Evolutionary conservation across 495 filamentous ascomycete genomes (phyloP), one percentile per base, ranked within the genome.

Genomic region (Annulohypoxylon maeteangense): DNA sequence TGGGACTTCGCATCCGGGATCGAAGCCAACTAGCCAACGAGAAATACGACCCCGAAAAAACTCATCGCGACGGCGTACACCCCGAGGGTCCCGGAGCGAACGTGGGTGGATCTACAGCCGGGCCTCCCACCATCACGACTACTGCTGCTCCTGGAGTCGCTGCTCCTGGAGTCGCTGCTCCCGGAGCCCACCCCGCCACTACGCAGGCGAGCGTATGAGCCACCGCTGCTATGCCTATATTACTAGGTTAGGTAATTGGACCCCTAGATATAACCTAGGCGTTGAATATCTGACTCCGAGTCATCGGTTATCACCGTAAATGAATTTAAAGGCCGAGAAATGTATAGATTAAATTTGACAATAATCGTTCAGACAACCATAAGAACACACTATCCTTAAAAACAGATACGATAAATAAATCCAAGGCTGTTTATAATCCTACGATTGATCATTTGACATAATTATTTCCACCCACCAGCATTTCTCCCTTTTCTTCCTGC

Each of bases 1-100:
- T 90, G 12, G 86, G 87, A 27, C 77, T 87, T 31, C 71, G 75
- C 29, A 71, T 76, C 12, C 67, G 71, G 11, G 67, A 78, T 18
- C 74, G 68, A n/a, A 59, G 68, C 27, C 58, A 71, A 8, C 18
- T 31, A 3, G 27, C 62, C 1, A 67, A 70, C 56, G 74, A 77
- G 31, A 63, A 68, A 29, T 65, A 67, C 12, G 65, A 74, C 29
- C 69, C 62, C 4, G 45, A 53, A 0, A 44, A 27, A 31, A 12
- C 10, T 11, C 58, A 54, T 22, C 44, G 40, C 14, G 53, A 57
- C 18, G 47, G 11, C 12, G 20, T 72, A 22, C 65, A 72, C 11
- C 54, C 70, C 22, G 70, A 72, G 53, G 70, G 70, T 7, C 70
- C 65, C 11, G 70, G 65, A n/a, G 55, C 1, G 14, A 72, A 72